Evolutionary conservation across 2,329 filamentous ascomycete species (phyloP), one percentile per base, ranked within the genome.

Genomic region (Capronia coronata): DNA sequence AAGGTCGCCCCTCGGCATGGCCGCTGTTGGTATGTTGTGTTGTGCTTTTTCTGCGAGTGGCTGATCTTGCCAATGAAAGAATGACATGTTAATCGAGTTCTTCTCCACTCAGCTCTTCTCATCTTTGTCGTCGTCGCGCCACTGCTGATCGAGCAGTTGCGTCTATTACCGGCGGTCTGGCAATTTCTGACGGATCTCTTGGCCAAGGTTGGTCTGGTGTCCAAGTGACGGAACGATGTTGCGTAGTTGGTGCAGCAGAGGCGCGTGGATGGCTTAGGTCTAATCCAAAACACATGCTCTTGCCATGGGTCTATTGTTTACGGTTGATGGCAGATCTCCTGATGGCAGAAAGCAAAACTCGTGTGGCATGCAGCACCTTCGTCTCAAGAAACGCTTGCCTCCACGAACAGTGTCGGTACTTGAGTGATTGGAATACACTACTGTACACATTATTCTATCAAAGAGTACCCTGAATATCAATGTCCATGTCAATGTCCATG

Each of bases 81-180:
- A n/a, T n/a, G n/a, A n/a, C n/a, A n/a, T n/a, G n/a, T n/a, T n/a
- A n/a, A n/a, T n/a, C n/a, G n/a, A n/a, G n/a, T n/a, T n/a, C n/a
- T n/a, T n/a, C n/a, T n/a, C n/a, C n/a, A n/a, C n/a, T n/a, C 52
- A 83, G 80, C 76, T 43, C 51, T 82, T 27, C 72, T 84, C 45
- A 73, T 75, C n/a, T 83, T 84, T 64, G 75, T 82, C 46, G 71
- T 84, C 41, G 76, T 76, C 61, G 80, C 80, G 34, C 79, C 80
- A 19, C 61, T 83, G 16, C 59, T 81, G 32, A 56, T 70, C 64
- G 60, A 73, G 66, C 59, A 72, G 65, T 52, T 69, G 67, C 67
- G 72, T 64, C 64, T 73, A 65, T 60, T 73, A 64, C 66, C 68
- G 63, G 55, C 71, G 47, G 40, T 71, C 14, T 73, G 69, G 70